Evolutionary conservation across 306 rosid species (phyloP).

Genomic region (Betula pendula): DNA sequence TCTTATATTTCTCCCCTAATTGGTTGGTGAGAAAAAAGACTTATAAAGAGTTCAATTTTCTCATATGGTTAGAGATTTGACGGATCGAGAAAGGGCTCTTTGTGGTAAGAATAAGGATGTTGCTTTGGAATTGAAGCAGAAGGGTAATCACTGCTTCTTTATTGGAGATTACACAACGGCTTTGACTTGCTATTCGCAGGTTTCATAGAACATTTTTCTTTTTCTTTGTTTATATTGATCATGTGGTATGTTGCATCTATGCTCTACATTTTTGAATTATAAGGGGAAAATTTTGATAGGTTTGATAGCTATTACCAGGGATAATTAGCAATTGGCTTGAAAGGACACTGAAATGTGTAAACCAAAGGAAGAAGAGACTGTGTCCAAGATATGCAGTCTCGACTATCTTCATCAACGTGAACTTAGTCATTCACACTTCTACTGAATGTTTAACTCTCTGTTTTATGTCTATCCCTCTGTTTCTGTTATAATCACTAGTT

Average conservation of each 20-base stretch:
- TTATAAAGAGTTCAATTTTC: not conserved
- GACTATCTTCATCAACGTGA: no score
- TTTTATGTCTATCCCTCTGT: no score
- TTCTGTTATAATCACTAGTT: no score
- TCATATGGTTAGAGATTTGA: constrained; percentile 58
- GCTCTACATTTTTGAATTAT: not conserved
- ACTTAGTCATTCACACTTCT: no score
- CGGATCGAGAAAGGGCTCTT: constrained; percentile 51
- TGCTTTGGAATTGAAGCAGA: constrained; percentile 64
- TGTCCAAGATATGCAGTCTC: not conserved
- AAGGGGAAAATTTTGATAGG: not conserved
- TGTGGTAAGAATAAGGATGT: constrained; percentile 70
- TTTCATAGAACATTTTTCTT: not conserved
- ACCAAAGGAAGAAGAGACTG: not conserved
- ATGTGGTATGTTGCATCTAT: not conserved
- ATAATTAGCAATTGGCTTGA: not conserved
- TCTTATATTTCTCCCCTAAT: not conserved
- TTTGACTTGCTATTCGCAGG: constrained; percentile 66
- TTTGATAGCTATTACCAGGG: not conserved
- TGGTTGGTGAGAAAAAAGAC: not conserved
- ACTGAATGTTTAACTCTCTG: no score
- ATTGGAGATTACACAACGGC: constrained; percentile 52
- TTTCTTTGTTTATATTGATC: not conserved
- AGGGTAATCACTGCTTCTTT: constrained; percentile 63
- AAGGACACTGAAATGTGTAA: no score